phyloP scores from a whole-genome alignment of 345 rosid genomes.

The Erysimum cheiranthoides region DNA sequence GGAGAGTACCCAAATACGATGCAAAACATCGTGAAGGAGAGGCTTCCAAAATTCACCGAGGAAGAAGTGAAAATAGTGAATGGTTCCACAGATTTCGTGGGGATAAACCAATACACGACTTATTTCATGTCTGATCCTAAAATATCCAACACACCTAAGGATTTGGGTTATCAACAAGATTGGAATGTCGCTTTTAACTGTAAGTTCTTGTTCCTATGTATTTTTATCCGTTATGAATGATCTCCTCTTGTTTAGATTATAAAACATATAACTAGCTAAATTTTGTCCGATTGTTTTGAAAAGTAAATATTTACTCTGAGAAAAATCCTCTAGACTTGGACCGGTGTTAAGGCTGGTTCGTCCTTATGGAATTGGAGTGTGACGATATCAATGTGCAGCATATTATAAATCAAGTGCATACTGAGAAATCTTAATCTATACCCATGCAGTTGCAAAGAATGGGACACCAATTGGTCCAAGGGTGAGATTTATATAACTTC shows the following conservation, averaged over 20 bases:
- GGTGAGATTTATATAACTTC: conserved; percentile 44
- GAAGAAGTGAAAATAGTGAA: conserved; percentile 86
- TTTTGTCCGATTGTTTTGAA: background rate
- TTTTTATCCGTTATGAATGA: conserved; percentile 5
- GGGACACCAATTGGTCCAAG: conserved; percentile 83
- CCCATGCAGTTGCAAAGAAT: conserved; percentile 60
- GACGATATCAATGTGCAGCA: background rate
- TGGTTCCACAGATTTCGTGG: conserved; percentile 88
- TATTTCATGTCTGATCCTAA: conserved; percentile 69
- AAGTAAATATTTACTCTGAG: background rate
- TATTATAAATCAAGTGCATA: background rate
- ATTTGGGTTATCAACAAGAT: conserved; percentile 86
- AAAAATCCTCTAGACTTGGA: background rate
- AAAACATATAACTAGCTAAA: conserved; percentile 10
- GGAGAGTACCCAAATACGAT: conserved; percentile 93
- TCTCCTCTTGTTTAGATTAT: background rate
- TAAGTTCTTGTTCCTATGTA: conserved; percentile 46
- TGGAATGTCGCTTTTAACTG: conserved; percentile 86
- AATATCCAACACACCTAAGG: conserved; percentile 54
- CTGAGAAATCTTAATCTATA: conserved; percentile 13
- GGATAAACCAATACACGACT: conserved; percentile 91
- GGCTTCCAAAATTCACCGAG: conserved; percentile 81
- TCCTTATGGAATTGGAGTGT: background rate
- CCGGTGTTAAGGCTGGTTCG: background rate
- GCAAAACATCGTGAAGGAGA: conserved; percentile 67